These are phyloP conservation scores for Fusarium sp. DNA, from an alignment of 2,329 filamentous ascomycete species.

Conservation along the genomic window DNA sequence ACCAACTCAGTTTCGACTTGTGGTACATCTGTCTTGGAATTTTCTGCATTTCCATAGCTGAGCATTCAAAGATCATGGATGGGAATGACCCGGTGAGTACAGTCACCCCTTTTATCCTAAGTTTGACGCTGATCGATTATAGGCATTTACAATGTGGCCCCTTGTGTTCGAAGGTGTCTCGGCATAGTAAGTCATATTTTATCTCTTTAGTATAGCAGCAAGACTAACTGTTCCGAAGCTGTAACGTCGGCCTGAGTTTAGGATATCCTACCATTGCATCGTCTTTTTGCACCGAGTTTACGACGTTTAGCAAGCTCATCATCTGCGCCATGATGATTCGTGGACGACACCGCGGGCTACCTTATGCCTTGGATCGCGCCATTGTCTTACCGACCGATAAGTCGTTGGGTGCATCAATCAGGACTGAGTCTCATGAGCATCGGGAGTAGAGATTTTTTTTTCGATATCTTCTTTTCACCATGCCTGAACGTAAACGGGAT, in stretches of 20 bases:
- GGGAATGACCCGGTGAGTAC: conserved; percentile 44
- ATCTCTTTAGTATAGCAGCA: too few species aligned
- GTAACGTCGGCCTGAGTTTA: conserved; percentile 56
- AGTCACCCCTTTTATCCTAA: rapidly evolving
- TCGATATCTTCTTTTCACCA: neutral
- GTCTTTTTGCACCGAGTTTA: conserved; percentile 53
- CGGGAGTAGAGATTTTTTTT: conserved; percentile 16
- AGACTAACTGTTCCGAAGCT: conserved; percentile 43
- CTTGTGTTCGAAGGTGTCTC: conserved; percentile 55
- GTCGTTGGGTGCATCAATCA: conserved; percentile 18
- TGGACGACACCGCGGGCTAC: conserved; percentile 55
- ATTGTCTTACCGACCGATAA: conserved; percentile 52
- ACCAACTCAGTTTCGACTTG: conserved; percentile 59
- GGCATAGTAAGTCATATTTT: conserved; percentile 50
- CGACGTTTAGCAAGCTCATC: conserved; percentile 54
- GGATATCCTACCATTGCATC: conserved; percentile 51
- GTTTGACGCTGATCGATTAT: neutral
- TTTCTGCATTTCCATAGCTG: conserved; percentile 55
- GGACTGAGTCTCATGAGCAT: conserved; percentile 31
- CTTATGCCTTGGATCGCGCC: conserved; percentile 54
- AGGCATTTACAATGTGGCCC: conserved; percentile 53
- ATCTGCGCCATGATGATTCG: conserved; percentile 58
- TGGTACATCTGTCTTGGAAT: conserved; percentile 60
- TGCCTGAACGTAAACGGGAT: neutral
- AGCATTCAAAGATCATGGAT: conserved; percentile 49